phyloP scores from a whole-genome alignment of 2,329 filamentous ascomycete species.

The Clonostachys rosea region DNA sequence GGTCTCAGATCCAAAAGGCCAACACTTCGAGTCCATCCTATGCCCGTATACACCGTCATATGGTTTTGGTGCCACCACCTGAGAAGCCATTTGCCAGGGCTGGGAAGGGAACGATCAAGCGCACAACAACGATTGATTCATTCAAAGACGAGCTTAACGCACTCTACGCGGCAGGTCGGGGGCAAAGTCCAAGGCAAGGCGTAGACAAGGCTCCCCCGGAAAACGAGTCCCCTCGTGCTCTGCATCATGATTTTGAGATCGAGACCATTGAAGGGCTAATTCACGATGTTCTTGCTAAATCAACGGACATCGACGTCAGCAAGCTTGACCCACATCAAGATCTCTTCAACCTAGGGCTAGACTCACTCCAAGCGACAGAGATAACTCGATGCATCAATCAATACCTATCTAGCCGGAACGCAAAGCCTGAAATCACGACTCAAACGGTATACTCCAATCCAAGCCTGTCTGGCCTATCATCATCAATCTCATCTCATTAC shows the following conservation, averaged over 20 bases:
- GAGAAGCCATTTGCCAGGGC: slow-evolving; percentile 36
- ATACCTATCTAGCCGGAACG: background rate
- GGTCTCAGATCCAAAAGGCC: slow-evolving; percentile 33
- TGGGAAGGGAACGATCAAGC: slow-evolving; percentile 39
- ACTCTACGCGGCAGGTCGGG: slow-evolving; percentile 24
- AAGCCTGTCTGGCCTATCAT: slow-evolving; percentile 15
- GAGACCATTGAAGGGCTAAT: background rate
- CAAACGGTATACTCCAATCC: slow-evolving; percentile 19
- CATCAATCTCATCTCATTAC: slow-evolving; percentile 6
- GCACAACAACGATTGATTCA: slow-evolving; percentile 26
- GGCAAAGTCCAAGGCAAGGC: background rate
- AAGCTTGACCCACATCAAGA: slow-evolving; percentile 18
- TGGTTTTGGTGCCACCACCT: slow-evolving; percentile 29
- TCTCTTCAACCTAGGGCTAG: slow-evolving; percentile 30
- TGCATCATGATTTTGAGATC: too few relatives aligned
- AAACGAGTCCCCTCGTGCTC: background rate
- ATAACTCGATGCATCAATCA: background rate
- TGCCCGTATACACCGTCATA: slow-evolving; percentile 33
- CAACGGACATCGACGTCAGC: slow-evolving; percentile 6
- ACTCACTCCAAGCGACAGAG: slow-evolving; percentile 31
- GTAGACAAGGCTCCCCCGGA: background rate
- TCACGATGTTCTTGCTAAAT: background rate
- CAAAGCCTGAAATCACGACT: slow-evolving; percentile 6
- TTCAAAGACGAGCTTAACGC: slow-evolving; percentile 37
- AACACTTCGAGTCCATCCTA: slow-evolving; percentile 39